Conservation (phyloP, 768 basidiomycete genomes). For the Coprinopsis cinerea region DNA sequence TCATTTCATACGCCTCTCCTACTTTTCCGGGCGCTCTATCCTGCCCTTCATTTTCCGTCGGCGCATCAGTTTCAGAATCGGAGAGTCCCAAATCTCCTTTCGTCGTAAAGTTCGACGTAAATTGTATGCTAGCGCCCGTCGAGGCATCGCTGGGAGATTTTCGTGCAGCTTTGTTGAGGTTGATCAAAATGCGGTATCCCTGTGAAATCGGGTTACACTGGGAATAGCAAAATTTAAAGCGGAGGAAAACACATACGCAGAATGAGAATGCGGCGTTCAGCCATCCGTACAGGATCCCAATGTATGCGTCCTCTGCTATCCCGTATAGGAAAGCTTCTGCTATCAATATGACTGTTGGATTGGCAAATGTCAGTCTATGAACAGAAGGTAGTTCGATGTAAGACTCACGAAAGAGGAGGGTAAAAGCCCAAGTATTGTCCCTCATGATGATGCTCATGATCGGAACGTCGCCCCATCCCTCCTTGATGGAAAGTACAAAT, state of each 20-base stretch:
- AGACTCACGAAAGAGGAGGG: conserved; percentile 31
- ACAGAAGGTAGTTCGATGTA: not conserved
- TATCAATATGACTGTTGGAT: not conserved
- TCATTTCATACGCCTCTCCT: too few relatives aligned
- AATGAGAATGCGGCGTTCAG: not conserved
- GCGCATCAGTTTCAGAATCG: too few relatives aligned
- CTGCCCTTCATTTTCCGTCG: too few relatives aligned
- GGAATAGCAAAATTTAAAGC: not conserved
- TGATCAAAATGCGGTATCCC: not conserved
- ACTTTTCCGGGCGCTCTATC: too few relatives aligned
- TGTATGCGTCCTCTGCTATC: conserved; percentile 1
- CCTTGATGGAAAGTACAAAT: conserved; percentile 26
- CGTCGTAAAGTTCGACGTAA: too few relatives aligned
- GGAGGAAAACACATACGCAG: not conserved
- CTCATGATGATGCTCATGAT: conserved; percentile 34
- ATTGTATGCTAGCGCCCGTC: too few relatives aligned
- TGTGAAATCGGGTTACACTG: not conserved
- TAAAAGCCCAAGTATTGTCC: conserved; percentile 39
- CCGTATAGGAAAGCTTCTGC: conserved; percentile 1
- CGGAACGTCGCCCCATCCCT: conserved; percentile 36
- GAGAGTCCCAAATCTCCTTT: too few relatives aligned
- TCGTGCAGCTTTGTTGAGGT: too few relatives aligned
- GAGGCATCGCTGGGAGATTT: too few relatives aligned
- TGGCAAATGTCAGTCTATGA: not conserved
- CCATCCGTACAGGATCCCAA: conserved; percentile 4